Evolutionary conservation across 2,329 filamentous ascomycete species (phyloP), one percentile per base, ranked within the genome.

Genomic region (Pseudocercospora cruenta): DNA sequence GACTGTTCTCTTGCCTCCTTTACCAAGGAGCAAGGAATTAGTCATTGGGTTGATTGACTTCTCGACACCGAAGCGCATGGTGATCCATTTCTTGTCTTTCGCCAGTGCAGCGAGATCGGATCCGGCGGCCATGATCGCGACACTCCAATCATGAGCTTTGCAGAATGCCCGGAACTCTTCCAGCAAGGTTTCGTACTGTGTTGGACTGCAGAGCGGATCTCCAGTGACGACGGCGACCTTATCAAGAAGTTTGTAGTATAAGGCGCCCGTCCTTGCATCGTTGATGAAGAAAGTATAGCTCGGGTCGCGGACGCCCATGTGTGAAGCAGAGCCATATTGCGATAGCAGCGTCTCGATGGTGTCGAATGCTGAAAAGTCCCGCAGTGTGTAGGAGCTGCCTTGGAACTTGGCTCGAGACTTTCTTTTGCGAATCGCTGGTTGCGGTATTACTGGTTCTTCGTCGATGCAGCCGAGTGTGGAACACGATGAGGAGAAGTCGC

Each of bases 241-340:
- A n/a, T 64, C 62, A n/a, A 54, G 57, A n/a, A 54, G 28, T 26
- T 64, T 64, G 62, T 64, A 64, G 43, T 53, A 28, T 2, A 64
- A 14, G 12, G 62, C 62, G 14, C 33, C 62, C 3, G 55, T 60
- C 26, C 57, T 33, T 10, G 55, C 21, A 33, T 26, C 36, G 45
- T 64, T 64, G 62, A 60, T 43, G 55, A 53, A 64, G 45, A 60
- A 54, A 7, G 43, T 33, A 33, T 64, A 64, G 57, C 62, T 64
- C 10, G 45, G 45, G 43, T 64, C 62, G 3, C 57, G 36, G 10
- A 53, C 55, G 9, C 55, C 62, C 62, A 64, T 64, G 21, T 64
- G 62, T 26, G 33, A 51, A 22, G 62, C 55, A n/a, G 22, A 43
- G 10, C 62, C 62, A 28, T 64, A 60, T 22, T 60, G 53, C 61